phyloP scores from a whole-genome alignment of 192 early-diverging fungal species.

The Linnemannia exigua region DNA sequence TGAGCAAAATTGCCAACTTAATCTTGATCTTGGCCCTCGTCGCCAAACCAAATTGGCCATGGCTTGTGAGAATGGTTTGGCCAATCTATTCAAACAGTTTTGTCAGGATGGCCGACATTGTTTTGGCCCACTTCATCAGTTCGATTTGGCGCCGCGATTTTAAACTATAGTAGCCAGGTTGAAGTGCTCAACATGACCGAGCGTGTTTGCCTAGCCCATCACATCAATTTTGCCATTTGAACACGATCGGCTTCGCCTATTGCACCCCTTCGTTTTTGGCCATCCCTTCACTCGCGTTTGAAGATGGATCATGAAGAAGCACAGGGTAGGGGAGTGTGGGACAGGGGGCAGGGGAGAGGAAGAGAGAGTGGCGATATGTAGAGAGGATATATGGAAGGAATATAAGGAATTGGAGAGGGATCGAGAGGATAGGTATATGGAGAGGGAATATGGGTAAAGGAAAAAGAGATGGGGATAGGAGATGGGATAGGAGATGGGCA shows the following conservation, averaged over 20 bases:
- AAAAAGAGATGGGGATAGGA: no score
- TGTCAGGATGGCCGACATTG: neutral
- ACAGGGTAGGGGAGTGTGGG: no score
- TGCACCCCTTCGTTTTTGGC: neutral
- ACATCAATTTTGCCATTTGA: neutral
- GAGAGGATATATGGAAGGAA: no score
- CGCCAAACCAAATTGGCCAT: slow-evolving; percentile 12
- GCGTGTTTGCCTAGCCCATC: neutral
- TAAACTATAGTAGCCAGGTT: neutral
- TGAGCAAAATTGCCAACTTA: slow-evolving; percentile 13
- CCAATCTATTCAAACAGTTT: neutral
- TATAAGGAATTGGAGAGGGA: no score
- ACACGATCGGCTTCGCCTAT: neutral
- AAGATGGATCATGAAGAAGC: no score
- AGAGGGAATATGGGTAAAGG: no score
- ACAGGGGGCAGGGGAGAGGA: no score
- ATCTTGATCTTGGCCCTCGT: slow-evolving; percentile 15
- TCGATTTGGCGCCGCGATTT: neutral
- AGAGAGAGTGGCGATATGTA: no score
- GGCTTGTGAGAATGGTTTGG: slow-evolving; percentile 12
- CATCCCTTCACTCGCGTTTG: slow-evolving; percentile 1
- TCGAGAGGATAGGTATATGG: no score
- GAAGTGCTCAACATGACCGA: neutral
- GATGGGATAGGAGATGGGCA: no score
- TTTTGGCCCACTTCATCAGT: no score